Base-by-base conservation (phyloP, 768 basidiomycete genomes). In the Leccinum olivaceopallidum region DNA sequence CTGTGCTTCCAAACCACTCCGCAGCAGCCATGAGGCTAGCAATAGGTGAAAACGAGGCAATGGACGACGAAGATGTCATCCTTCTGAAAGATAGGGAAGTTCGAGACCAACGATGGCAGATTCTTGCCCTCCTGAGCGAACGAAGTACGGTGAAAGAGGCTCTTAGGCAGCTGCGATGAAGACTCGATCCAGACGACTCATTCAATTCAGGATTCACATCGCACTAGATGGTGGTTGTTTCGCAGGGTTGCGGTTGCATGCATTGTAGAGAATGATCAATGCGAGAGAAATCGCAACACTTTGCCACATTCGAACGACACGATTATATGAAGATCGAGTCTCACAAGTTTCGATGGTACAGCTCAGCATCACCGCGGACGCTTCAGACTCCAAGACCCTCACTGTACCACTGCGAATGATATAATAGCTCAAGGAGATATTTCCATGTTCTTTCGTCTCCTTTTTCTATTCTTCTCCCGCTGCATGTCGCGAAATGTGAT, bases 1-100 rank as follows among this genome's bases (percentile, higher is more conserved):
- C 89, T 18, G 85, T 88, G 39, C 78, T 93, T n/a, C 91, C 91
- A 12, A 89, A 90, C 68, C 83, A 83, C 59, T 89, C 88, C 34
- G 91, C 91, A 12, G 84, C 89, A 20, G 91, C 90, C 14, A 85
- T 86, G 83, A 85, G 85, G 16, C 78, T 92, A 20, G 82, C 86
- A 9, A 69, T 82, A 50, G 83, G 85, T 14, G 83, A 83, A 28
- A 81, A 81, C 32, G 81, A 84, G 30, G 63, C 68, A 18, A 65
- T 74, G 34, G 69, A 82, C 24, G 79, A 81, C 53, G 80, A 82
- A 61, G 80, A 85, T 58, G 69, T 82, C 24, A 71, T 75, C 5
- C 68, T 86, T 16, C 73, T 89, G 48, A 85, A 85, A 69, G 83
- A 87, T 63, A 77, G 85, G 22, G 87, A 90, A 62, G 83, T 85